phyloP scores from a whole-genome alignment of 768 basidiomycete species.

The Rhodotorula babjevae region DNA sequence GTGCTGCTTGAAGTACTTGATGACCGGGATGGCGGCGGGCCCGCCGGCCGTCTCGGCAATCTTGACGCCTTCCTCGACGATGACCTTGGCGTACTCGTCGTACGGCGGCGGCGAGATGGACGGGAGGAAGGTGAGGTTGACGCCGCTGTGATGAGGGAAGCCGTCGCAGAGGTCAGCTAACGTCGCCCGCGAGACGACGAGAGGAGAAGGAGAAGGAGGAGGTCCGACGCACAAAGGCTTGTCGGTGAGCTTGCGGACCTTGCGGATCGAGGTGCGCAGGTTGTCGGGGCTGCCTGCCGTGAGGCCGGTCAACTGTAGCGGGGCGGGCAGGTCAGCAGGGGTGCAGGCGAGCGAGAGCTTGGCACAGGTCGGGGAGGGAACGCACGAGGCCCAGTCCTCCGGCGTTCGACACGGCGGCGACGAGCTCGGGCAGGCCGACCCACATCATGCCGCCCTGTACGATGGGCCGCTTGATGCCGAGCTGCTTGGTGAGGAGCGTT shows the following conservation, averaged over 20 bases:
- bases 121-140: conserved; percentile 59
- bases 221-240: conserved; percentile 65
- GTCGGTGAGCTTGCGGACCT: conserved; percentile 58
- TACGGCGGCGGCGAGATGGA: conserved; percentile 88
- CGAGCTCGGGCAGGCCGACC: conserved; percentile 73
- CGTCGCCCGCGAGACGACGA: too few relatives aligned
- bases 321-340: too few relatives aligned
- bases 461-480: conserved; percentile 54
- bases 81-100: conserved; percentile 64
- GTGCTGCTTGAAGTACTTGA: conserved; percentile 67
- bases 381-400: conserved; percentile 69
- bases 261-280: conserved; percentile 69
- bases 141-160: conserved; percentile 26
- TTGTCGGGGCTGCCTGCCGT: conserved; percentile 82
- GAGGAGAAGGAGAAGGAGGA: conserved; percentile 62
- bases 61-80: conserved; percentile 68
- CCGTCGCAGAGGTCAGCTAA: too few relatives aligned
- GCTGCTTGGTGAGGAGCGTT: conserved; percentile 42
- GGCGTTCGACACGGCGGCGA: conserved; percentile 72
- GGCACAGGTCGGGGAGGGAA: too few relatives aligned
- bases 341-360: too few relatives aligned
- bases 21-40: conserved; percentile 53
- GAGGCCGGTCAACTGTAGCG: conserved; percentile 62
- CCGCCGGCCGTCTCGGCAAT: conserved; percentile 93
- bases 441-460: conserved; percentile 77